Evolutionary conservation across 1,139 yeast genomes (phyloP).

Genomic region (Taphrina deformans): DNA sequence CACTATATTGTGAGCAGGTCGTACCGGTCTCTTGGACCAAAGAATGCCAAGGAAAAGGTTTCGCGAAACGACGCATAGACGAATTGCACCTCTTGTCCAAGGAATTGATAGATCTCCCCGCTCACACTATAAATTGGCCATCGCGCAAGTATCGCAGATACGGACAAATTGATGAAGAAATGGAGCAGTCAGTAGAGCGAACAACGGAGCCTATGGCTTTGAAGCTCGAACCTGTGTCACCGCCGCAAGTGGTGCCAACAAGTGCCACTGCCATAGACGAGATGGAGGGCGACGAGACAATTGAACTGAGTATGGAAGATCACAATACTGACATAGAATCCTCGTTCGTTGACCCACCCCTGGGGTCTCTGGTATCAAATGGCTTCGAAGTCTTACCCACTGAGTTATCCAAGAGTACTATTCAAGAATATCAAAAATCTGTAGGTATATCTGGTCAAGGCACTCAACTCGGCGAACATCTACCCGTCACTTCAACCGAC

Average conservation of each 20-base stretch:
- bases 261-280: neutral
- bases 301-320: constrained; percentile 25
- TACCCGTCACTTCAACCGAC: too few relatives aligned
- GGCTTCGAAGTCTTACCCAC: constrained; percentile 13
- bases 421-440: too few relatives aligned
- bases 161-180: neutral
- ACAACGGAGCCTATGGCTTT: neutral
- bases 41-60: constrained; percentile 22
- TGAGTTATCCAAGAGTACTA: neutral
- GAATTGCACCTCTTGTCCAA: constrained; percentile 1
- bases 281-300: constrained; percentile 21
- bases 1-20: constrained; percentile 53
- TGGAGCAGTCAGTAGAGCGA: neutral
- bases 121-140: constrained; percentile 9
- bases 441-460: too few relatives aligned
- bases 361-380: constrained; percentile 8
- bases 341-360: constrained; percentile 18
- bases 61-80: constrained; percentile 5
- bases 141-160: constrained; percentile 1
- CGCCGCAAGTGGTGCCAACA: neutral
- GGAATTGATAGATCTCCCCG: neutral
- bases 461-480: too few relatives aligned
- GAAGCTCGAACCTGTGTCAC: neutral
- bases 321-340: constrained; percentile 6
- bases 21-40: constrained; percentile 6